Percentiles rank a stretch among this genome's conserved stretches.
These are phyloP conservation scores for Triticum dicoccoides DNA, from an alignment of 176 grass and related monocot genomes.

Conservation along the genomic window DNA sequence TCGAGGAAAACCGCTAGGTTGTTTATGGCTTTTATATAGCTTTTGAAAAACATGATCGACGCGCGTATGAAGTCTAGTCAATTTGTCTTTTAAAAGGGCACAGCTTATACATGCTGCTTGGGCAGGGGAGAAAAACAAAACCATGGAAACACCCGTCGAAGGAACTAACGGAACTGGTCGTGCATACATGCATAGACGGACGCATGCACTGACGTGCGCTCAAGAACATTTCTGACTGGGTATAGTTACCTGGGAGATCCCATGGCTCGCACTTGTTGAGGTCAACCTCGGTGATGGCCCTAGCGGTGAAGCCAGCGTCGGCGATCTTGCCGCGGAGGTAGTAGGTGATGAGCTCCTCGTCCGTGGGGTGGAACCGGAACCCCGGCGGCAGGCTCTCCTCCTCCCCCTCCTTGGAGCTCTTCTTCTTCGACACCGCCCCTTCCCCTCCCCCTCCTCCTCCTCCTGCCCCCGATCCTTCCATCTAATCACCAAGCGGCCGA, in stretches of 20 bases:
- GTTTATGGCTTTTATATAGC: not conserved
- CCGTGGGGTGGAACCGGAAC: constrained; percentile 94
- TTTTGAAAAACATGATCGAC: constrained; percentile 41
- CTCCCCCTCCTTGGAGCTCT: not conserved
- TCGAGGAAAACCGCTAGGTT: not conserved
- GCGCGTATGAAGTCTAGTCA: not conserved
- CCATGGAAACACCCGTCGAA: not conserved
- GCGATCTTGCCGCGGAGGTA: constrained; percentile 78
- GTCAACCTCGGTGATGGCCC: constrained; percentile 87
- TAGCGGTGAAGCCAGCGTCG: constrained; percentile 69
- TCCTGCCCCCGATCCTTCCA: constrained; percentile 36
- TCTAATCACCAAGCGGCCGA: not conserved
- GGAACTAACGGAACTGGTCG: not conserved
- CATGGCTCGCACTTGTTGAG: constrained; percentile 99
- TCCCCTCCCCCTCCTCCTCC: constrained; percentile 30
- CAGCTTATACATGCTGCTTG: not conserved
- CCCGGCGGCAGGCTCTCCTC: constrained; percentile 87
- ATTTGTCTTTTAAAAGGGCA: not conserved
- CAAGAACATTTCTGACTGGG: not conserved
- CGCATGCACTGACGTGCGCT: not conserved
- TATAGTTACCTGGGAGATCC: constrained; percentile 80
- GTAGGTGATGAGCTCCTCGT: constrained; percentile 97
- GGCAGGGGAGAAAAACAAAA: not conserved
- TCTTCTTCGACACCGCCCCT: constrained; percentile 32
- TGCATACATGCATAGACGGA: not conserved